phyloP scores from a whole-genome alignment of 2,329 filamentous ascomycete species.

The Diaporthe citriasiana region DNA sequence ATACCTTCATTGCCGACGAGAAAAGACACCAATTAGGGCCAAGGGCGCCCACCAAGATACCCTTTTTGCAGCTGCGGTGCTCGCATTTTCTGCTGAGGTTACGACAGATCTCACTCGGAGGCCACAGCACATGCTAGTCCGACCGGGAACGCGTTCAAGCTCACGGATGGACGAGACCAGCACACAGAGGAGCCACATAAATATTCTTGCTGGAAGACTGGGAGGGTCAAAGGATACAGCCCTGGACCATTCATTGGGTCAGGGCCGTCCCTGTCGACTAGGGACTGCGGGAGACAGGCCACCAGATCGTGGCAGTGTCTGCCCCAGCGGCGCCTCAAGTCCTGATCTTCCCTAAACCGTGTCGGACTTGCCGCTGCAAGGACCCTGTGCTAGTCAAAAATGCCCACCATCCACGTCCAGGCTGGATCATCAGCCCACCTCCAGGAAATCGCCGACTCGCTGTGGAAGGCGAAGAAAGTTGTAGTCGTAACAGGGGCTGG shows the following conservation, averaged over 20 bases:
- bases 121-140: constrained; percentile 18
- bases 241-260: constrained; percentile 20
- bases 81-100: background rate
- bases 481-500: constrained; percentile 80
- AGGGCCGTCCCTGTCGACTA: constrained; percentile 7
- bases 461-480: constrained; percentile 77
- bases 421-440: constrained; percentile 66
- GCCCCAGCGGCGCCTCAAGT: background rate
- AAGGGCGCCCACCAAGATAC: background rate
- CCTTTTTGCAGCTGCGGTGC: background rate
- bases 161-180: constrained; percentile 35
- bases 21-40: no score
- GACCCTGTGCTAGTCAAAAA: constrained; percentile 50
- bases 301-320: background rate
- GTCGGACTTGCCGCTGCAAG: background rate
- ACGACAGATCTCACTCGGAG: background rate
- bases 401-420: constrained; percentile 72
- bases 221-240: constrained; percentile 7
- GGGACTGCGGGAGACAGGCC: constrained; percentile 6
- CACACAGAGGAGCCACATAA: constrained; percentile 7
- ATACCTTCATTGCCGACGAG: background rate
- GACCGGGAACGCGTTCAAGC: background rate
- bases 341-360: background rate
- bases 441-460: constrained; percentile 74
- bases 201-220: constrained; percentile 2